Base-by-base conservation (phyloP, 78 protist genomes). In the Planoprotostelium fungivorum region DNA sequence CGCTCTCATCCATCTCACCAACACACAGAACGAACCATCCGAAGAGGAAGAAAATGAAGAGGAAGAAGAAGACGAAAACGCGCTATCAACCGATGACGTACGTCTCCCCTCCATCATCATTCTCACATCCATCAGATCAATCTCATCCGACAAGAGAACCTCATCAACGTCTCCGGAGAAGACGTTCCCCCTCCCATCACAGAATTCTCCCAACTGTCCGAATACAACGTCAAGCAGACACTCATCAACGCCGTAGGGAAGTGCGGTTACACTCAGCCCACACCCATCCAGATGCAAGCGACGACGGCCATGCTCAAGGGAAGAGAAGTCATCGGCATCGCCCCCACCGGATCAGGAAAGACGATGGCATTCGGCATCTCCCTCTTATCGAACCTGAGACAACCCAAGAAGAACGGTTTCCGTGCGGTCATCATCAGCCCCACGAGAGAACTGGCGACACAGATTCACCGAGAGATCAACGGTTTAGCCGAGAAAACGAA, bases 301-400 rank as follows among this genome's bases (percentile, higher is more conserved):
- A 94, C 90, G 23, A 92, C 96, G 37, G 39, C 73, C 1, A 28
- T 97, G 38, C 25, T 96, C n/a, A 89, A 1, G 10, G 94, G 90
- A 5, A 84, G 98, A 1, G 98, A 98, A 28, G 88, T 96, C 1
- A 88, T 98, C 31, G 99, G 93, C 29, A 73, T 88, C 39, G 98
- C 99, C 34, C 98, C 97, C 63, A 98, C 99, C 0, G 99, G 99
- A 73, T 94, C 98, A 10, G 99, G 99, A 51, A 98, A 98, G 93
- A 98, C 99, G 37, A 93, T 93, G 9, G 96, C 99, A 28, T 98
- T 92, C 38, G 38, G 91, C 29, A 87, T 35, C 23, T 99, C 99
- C 34, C 34, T 96, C 29, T 89, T 98, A 31, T 85, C 35, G 34
- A 1, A 73, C 31, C 39, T 97, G 34, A 23, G 38, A 34, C 84